Percentiles rank a stretch among this genome's conserved stretches.
Evolutionary conservation across 345 rosid genomes (phyloP).

Genomic region (Eucalyptus tenuipes): DNA sequence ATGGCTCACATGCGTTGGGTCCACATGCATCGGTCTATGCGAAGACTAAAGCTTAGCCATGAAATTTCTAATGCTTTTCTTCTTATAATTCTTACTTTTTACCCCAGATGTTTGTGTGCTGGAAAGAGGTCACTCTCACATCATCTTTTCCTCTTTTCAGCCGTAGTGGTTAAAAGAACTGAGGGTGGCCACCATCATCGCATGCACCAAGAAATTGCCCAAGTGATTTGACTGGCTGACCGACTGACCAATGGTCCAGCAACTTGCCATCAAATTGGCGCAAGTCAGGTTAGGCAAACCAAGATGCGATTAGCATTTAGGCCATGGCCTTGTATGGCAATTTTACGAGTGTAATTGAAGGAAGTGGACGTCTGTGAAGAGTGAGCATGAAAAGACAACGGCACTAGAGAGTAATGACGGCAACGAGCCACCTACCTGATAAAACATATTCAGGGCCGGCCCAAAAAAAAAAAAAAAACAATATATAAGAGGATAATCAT

Average conservation of each 20-base stretch:
- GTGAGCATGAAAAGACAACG: neutral
- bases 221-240: neutral
- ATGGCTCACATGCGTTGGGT: neutral
- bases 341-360: neutral
- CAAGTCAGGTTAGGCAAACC: neutral
- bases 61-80: neutral
- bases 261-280: neutral
- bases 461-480: neutral
- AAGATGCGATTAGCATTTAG: neutral
- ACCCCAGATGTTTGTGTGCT: neutral
- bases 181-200: neutral
- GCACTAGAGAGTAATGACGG: neutral
- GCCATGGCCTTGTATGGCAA: neutral
- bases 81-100: neutral
- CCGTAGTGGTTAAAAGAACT: neutral
- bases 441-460: neutral
- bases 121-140: neutral
- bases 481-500: neutral
- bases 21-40: neutral
- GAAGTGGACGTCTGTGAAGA: neutral
- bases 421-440: neutral
- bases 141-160: neutral
- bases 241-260: neutral
- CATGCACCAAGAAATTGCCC: neutral
- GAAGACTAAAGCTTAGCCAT: too few relatives aligned